Evolutionary conservation across 176 grass and related monocot species (phyloP).

Genomic region (Carex littledalei): DNA sequence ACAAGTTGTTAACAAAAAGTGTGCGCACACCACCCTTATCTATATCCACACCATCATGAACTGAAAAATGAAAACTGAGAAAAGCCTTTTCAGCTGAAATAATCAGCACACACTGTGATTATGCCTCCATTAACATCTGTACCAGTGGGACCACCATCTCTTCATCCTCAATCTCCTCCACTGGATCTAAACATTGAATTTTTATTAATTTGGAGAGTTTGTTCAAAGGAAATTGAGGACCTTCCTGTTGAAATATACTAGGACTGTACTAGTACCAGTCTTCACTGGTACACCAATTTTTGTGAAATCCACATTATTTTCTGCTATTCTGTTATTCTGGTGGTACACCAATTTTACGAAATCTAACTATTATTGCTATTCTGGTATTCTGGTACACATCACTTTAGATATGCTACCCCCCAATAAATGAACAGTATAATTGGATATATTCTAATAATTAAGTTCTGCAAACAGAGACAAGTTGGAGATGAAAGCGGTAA

Average conservation of each 20-base stretch:
- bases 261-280: background rate
- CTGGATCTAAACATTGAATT: too few species aligned
- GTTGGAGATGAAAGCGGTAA: conserved; percentile 81
- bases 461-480: conserved; percentile 58
- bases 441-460: background rate
- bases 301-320: background rate
- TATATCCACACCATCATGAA: too few species aligned
- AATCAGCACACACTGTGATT: too few species aligned
- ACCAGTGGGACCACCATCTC: too few species aligned
- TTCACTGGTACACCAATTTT: background rate
- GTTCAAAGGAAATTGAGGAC: background rate
- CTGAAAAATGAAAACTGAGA: too few species aligned
- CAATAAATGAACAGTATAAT: background rate
- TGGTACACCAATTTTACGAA: background rate
- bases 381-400: background rate
- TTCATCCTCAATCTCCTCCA: too few species aligned
- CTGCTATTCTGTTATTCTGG: background rate
- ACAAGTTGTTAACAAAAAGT: too few species aligned
- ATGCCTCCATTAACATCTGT: too few species aligned
- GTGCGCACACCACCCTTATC: too few species aligned
- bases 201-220: background rate
- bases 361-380: background rate
- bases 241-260: background rate
- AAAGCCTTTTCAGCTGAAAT: too few species aligned
- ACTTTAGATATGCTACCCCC: background rate